phyloP scores from a whole-genome alignment of 768 basidiomycete species.

The Naganishia kalamii region DNA sequence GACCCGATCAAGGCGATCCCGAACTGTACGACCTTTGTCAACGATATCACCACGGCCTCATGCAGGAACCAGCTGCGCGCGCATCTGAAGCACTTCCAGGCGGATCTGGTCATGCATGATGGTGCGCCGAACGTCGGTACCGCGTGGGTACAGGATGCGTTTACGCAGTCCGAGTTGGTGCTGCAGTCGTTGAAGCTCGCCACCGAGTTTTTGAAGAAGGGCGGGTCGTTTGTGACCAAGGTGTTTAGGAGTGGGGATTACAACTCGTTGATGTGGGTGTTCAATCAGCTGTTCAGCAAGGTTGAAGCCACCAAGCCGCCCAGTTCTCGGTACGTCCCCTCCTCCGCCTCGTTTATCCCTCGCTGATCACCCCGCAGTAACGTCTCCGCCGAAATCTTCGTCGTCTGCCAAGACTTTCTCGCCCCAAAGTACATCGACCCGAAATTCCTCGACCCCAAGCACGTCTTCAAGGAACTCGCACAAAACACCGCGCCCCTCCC shows the following conservation, averaged over 20 bases:
- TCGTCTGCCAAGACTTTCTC: slow-evolving; percentile 89
- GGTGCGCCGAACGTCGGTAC: slow-evolving; percentile 99
- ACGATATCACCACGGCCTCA: slow-evolving; percentile 87
- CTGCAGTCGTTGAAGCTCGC: slow-evolving; percentile 91
- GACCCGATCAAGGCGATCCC: slow-evolving; percentile 95
- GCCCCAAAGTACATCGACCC: slow-evolving; percentile 95
- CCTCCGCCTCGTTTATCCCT: slow-evolving; percentile 53
- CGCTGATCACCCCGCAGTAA: slow-evolving; percentile 55
- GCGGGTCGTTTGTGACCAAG: slow-evolving; percentile 93
- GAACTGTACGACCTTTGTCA: slow-evolving; percentile 78
- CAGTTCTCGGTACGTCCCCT: slow-evolving; percentile 56
- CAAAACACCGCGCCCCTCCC: slow-evolving; percentile 44
- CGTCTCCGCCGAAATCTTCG: slow-evolving; percentile 99
- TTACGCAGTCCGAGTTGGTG: slow-evolving; percentile 91
- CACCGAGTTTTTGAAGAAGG: slow-evolving; percentile 86
- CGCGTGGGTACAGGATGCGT: slow-evolving; percentile 98
- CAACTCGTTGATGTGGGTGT: slow-evolving; percentile 98
- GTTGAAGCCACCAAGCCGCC: slow-evolving; percentile 99
- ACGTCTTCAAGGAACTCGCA: slow-evolving; percentile 90
- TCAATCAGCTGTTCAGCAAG: slow-evolving; percentile 87
- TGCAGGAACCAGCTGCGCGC: slow-evolving; percentile 79
- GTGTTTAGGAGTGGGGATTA: slow-evolving; percentile 98
- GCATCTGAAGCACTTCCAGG: slow-evolving; percentile 97
- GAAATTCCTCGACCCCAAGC: slow-evolving; percentile 92
- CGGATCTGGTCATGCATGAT: slow-evolving; percentile 95